Conservation (phyloP, 306 rosid genomes). For the Comarum palustre region DNA sequence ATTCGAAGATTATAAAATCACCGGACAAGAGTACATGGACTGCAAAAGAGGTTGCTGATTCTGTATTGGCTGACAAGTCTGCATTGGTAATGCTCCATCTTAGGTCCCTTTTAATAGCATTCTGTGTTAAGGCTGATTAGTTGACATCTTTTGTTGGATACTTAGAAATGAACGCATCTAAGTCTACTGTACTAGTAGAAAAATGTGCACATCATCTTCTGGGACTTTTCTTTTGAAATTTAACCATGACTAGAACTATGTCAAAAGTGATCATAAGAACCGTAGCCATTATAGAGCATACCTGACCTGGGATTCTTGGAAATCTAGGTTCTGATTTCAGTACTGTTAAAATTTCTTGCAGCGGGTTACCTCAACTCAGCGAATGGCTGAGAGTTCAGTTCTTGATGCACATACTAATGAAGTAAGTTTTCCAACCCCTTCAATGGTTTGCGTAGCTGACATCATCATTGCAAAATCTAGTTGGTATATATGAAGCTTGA, state of each 20-base stretch:
- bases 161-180: neutral
- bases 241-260: neutral
- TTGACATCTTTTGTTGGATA: neutral
- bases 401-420: constrained; percentile 74
- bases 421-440: constrained; percentile 45
- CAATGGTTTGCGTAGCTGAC: neutral
- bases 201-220: neutral
- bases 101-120: neutral
- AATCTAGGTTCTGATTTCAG: neutral
- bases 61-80: constrained; percentile 88
- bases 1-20: constrained; percentile 59
- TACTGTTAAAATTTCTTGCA: constrained; percentile 36
- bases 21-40: constrained; percentile 80
- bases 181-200: neutral
- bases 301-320: neutral
- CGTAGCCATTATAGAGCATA: neutral
- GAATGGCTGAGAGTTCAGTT: constrained; percentile 90
- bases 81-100: constrained; percentile 59
- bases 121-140: neutral
- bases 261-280: neutral
- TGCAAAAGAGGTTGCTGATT: constrained; percentile 90
- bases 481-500: constrained; percentile 21
- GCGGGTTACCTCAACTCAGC: constrained; percentile 93
- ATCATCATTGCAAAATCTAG: neutral
- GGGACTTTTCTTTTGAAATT: neutral